Base-by-base conservation (phyloP, 2,329 filamentous ascomycete species). In the Graphilbum ipis-grandicollis region DNA sequence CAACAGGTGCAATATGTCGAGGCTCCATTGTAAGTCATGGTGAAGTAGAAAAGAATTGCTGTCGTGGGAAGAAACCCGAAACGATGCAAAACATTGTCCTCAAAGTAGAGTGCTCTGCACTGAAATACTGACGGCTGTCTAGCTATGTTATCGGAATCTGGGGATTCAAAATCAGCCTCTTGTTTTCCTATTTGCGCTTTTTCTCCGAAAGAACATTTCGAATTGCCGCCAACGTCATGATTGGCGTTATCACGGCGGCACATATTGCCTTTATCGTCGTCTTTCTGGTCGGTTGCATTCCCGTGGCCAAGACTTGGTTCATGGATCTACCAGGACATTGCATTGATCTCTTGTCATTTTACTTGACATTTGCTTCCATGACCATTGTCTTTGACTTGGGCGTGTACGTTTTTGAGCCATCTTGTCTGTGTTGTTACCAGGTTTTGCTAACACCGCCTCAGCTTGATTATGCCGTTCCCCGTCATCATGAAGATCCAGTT, bases 131-230 rank as follows among this genome's bases (percentile, higher is more conserved):
- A 25, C 23, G 12, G 7, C 8, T 25, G 23, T 7, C 12, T 25
- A 60, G 57, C 19, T 62, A 62, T 37, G 54, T 60, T 17, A 42
- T 48, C 10, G 55, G 54, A 26, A 60, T 66, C 19, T 51, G 63
- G 3, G 57, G 56, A 2, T 66, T 66, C 47, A 66, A 66, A 38
- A 48, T 64, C 17, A 54, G 61, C 23, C 47, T 66, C 2, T 46
- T 67, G 4, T 50, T 61, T 2, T 58, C 59, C 1, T 60, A 63
- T 15, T 48, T 65, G 1, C 58, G 63, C 2, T 61, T 66, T 13
- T 33, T 33, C n/a, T 10, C 32, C 4, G 32, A 33, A 7, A 33
- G 8, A 4, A 4, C 18, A 12, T 23, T 22, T 19, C 32, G 32
- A 6, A 10, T 21, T 15, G 18, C 18, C 10, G 32, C 32, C 13